Evolutionary conservation across 2,329 filamentous ascomycete species (phyloP).

Genomic region (Fusarium compactum): DNA sequence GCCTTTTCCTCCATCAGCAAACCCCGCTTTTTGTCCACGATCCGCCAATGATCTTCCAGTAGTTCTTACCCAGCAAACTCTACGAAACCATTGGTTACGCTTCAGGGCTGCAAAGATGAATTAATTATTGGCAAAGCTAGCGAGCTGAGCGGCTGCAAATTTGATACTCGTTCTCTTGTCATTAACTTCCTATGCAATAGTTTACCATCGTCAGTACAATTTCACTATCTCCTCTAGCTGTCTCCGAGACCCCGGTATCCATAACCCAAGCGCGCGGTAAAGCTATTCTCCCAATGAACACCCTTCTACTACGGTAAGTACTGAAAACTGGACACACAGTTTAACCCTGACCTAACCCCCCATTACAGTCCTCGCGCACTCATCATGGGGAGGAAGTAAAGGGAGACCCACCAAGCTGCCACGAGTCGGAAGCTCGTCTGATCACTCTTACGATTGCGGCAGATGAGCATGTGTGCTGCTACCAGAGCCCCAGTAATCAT

Average conservation of each 20-base stretch:
- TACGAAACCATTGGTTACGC: too few relatives aligned
- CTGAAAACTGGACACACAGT: too few relatives aligned
- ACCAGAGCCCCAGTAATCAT: slow-evolving; percentile 13
- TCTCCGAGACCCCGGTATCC: not conserved
- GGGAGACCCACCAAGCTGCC: slow-evolving; percentile 35
- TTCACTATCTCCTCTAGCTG: not conserved
- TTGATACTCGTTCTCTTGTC: not conserved
- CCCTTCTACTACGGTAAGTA: not conserved
- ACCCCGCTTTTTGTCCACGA: not conserved
- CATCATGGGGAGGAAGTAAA: slow-evolving; percentile 38
- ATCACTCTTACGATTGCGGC: slow-evolving; percentile 17
- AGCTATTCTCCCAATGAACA: not conserved
- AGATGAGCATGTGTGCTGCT: slow-evolving; percentile 33
- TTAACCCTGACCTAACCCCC: not conserved
- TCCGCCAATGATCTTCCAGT: not conserved
- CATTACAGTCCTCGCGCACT: slow-evolving; percentile 11
- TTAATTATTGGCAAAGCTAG: too few relatives aligned
- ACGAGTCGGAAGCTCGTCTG: slow-evolving; percentile 35
- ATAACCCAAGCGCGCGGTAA: not conserved
- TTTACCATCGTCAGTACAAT: not conserved
- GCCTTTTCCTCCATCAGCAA: not conserved
- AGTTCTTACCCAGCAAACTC: not conserved
- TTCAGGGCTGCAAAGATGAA: too few relatives aligned
- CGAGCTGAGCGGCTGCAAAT: too few relatives aligned
- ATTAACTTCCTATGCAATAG: not conserved